These are phyloP conservation scores for Mrakiaceae sp. DNA, from an alignment of 1,284 basidiomycete genomes.

Conservation along the genomic window DNA sequence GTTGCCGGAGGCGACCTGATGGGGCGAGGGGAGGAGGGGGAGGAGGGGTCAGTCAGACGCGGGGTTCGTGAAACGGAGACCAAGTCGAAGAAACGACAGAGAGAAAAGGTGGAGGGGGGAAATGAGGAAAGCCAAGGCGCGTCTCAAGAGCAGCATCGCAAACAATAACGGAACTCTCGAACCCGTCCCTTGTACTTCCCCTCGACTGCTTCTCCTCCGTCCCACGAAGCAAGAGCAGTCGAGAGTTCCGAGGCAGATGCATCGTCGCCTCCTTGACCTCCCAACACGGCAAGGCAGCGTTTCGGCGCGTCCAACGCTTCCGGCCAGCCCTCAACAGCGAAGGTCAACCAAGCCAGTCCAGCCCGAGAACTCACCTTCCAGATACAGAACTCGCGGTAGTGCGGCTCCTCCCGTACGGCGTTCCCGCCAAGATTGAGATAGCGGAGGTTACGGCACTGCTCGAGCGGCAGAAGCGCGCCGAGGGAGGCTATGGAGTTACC, in stretches of 20 bases:
- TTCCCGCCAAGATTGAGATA: slow-evolving; percentile 81
- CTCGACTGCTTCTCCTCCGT: no score
- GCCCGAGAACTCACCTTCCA: slow-evolving; percentile 60
- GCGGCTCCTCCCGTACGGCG: slow-evolving; percentile 83
- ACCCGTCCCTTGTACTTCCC: no score
- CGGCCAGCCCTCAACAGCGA: no score
- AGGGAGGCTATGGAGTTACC: slow-evolving; percentile 54
- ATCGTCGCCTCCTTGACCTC: no score
- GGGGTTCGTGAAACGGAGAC: background rate
- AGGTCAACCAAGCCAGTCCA: slow-evolving; percentile 1
- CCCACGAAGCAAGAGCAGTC: no score
- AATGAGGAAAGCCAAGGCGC: background rate
- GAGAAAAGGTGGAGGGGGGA: background rate
- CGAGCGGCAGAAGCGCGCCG: slow-evolving; percentile 69
- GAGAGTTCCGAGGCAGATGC: no score
- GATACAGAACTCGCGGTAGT: slow-evolving; percentile 80
- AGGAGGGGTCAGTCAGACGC: background rate
- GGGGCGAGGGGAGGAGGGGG: background rate
- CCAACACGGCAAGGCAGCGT: no score
- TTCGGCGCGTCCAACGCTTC: no score
- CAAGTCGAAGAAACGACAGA: background rate
- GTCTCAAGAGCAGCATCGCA: background rate
- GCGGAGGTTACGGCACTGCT: slow-evolving; percentile 62
- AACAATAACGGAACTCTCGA: no score
- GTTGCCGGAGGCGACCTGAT: slow-evolving; percentile 32